Percentiles rank a stretch among this genome's conserved stretches.
These are phyloP conservation scores for Lepidium campestre DNA, from an alignment of 441 rosid species.

Conservation along the genomic window DNA sequence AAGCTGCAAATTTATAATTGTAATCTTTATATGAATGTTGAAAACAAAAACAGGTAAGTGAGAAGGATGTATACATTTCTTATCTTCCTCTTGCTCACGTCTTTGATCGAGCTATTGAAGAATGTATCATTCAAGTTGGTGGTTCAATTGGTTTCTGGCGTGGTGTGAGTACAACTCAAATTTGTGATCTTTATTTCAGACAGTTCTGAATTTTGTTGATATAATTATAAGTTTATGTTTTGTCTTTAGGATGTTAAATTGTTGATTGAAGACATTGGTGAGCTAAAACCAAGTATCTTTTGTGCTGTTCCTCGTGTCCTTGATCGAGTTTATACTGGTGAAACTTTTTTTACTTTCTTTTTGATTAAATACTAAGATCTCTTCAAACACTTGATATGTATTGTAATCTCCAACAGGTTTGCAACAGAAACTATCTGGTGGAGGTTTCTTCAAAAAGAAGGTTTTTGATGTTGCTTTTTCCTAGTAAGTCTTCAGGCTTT, in stretches of 20 bases:
- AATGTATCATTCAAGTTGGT: slow-evolving; percentile 65
- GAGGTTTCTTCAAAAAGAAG: slow-evolving; percentile 54
- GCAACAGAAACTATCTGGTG: slow-evolving; percentile 64
- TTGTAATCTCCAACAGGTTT: slow-evolving; percentile 44
- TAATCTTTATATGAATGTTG: not conserved
- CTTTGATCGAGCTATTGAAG: slow-evolving; percentile 92
- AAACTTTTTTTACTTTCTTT: not conserved
- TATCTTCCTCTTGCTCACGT: slow-evolving; percentile 98
- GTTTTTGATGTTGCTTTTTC: slow-evolving; percentile 68
- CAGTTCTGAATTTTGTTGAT: not conserved
- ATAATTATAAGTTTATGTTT: not conserved
- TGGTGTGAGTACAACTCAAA: slow-evolving; percentile 32
- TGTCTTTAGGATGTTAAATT: slow-evolving; percentile 74
- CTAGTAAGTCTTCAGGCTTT: slow-evolving; percentile 55
- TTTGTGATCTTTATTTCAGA: not conserved
- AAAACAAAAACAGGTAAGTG: slow-evolving; percentile 44
- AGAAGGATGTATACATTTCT: slow-evolving; percentile 73
- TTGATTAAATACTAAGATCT: not conserved
- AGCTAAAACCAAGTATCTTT: slow-evolving; percentile 81
- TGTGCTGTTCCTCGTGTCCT: slow-evolving; percentile 99
- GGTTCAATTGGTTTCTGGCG: slow-evolving; percentile 93
- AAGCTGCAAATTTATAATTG: not conserved
- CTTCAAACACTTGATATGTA: not conserved
- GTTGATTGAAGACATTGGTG: slow-evolving; percentile 85
- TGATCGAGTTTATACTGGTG: slow-evolving; percentile 77